phyloP scores from a whole-genome alignment of 2,329 filamentous ascomycete genomes.

The Blastomyces silverae region DNA sequence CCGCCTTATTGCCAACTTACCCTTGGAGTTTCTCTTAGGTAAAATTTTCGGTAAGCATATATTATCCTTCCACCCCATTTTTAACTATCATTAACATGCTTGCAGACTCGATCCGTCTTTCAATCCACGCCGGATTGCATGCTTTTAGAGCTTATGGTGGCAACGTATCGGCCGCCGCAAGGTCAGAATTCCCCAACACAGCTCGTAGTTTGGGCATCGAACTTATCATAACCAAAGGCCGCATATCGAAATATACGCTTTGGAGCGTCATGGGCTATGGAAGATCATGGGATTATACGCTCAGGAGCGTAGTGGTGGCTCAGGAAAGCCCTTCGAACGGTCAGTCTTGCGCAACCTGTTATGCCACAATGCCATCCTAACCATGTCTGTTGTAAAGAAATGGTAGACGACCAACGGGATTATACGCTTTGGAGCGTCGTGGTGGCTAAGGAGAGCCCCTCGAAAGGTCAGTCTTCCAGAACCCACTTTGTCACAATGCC shows the following conservation, averaged over 20 bases:
- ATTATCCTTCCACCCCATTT: not conserved
- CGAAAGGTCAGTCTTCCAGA: not conserved
- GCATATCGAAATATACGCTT: not conserved
- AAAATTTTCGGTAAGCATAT: not conserved
- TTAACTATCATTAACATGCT: not conserved
- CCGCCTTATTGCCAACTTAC: not conserved
- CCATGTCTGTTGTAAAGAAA: not conserved
- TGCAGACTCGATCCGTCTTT: not conserved
- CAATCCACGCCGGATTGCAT: constrained; percentile 3
- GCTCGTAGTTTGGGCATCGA: not conserved
- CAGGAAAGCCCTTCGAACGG: not conserved
- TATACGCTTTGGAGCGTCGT: constrained; percentile 4
- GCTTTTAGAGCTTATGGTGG: constrained; percentile 4
- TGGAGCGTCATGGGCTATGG: not conserved
- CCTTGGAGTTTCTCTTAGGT: not conserved
- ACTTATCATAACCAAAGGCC: not conserved
- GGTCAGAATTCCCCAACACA: not conserved
- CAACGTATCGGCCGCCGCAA: not conserved
- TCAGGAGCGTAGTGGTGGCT: constrained; percentile 1
- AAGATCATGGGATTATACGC: not conserved
- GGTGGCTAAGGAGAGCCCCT: not conserved
- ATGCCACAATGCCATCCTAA: not conserved
- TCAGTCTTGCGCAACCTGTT: not conserved
- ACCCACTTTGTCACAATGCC: not conserved
- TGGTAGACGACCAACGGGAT: not conserved